Conservation (phyloP, 768 basidiomycete genomes). For the Mycena galericulata region DNA sequence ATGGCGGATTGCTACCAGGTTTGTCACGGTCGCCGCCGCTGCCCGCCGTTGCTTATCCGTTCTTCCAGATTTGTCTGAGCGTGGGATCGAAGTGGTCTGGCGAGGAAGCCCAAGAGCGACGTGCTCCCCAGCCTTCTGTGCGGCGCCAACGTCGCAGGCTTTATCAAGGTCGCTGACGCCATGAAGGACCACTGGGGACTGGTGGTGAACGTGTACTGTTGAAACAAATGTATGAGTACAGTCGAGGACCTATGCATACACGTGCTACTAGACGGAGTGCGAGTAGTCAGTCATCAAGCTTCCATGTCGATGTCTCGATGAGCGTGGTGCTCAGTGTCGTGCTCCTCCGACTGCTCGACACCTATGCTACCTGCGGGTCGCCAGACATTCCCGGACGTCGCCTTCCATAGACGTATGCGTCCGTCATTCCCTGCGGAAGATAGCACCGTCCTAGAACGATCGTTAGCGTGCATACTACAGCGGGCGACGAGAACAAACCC, state of each 20-base stretch:
- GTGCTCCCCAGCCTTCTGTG: constrained; percentile 65
- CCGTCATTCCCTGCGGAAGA: constrained; percentile 89
- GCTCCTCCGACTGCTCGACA: constrained; percentile 75
- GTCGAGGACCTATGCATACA: not conserved
- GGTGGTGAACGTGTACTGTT: constrained; percentile 64
- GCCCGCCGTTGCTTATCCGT: not conserved
- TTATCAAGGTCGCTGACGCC: constrained; percentile 77
- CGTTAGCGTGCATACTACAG: constrained; percentile 9
- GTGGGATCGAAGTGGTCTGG: constrained; percentile 70
- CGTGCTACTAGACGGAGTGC: not conserved
- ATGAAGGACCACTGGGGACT: constrained; percentile 82
- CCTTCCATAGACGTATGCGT: constrained; percentile 87
- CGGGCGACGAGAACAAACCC: constrained; percentile 61
- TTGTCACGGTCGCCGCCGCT: constrained; percentile 23
- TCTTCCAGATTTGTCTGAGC: constrained; percentile 63
- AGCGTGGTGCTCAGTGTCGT: constrained; percentile 39
- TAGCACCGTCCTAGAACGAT: constrained; percentile 75
- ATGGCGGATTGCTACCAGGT: constrained; percentile 74
- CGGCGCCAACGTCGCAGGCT: constrained; percentile 82
- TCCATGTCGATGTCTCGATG: constrained; percentile 60
- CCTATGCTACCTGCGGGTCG: constrained; percentile 84
- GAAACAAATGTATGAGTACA: constrained; percentile 6
- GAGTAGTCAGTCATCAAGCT: constrained; percentile 38
- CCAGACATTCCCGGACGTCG: constrained; percentile 87
- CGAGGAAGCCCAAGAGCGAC: constrained; percentile 52